Evolutionary conservation across 805 yeast species (phyloP), one percentile per base, ranked within the genome.

Genomic region (Saturnispora mendoncae): DNA sequence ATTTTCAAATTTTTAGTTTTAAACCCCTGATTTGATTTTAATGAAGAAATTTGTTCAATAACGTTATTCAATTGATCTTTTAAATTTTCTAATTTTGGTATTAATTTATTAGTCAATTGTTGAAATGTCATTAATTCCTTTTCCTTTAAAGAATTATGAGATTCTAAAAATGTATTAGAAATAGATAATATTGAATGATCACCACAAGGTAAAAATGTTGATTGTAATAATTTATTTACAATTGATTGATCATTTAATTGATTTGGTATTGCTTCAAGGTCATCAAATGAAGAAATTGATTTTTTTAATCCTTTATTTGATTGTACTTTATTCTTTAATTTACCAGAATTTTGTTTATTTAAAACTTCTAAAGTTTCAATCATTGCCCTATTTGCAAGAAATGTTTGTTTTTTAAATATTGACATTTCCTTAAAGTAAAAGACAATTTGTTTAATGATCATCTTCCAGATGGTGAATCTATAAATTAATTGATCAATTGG

Each of bases 391-490:
- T 62, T 74, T 61, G 57, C 74, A 4, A 57, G 48, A 41, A 53
- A 58, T 2, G 62, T 58, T 42, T 72, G 76, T 51, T 72, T 75
- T 53, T 72, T 72, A 42, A 73, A 71, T 39, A 72, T 56, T 28
- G 70, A 57, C 43, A 71, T 58, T 50, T 74, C 79, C 48, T 66
- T 67, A 45, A 74, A 66, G 50, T 74, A 74, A 46, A 64, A 64
- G 21, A 72, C 66, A 46, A 74, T 58, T 49, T 74, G 78, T 52
- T 71, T 74, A 47, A 74, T 64, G 42, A 74, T 65, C 54, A 67
- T 65, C 41, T 77, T 64, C 76, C 78, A 74, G n/a, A 77, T 74
- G 42, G 68, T 71, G 52, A 74, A 74, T 41, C 80, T 55, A 43
- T 67, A 67, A 25, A 76, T 73, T 47, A 74, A 58, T 23, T 69